Percentiles rank a stretch among this genome's conserved stretches.
Evolutionary conservation across 2,329 filamentous ascomycete species (phyloP).

Genomic region (Penicillium vulpinum): DNA sequence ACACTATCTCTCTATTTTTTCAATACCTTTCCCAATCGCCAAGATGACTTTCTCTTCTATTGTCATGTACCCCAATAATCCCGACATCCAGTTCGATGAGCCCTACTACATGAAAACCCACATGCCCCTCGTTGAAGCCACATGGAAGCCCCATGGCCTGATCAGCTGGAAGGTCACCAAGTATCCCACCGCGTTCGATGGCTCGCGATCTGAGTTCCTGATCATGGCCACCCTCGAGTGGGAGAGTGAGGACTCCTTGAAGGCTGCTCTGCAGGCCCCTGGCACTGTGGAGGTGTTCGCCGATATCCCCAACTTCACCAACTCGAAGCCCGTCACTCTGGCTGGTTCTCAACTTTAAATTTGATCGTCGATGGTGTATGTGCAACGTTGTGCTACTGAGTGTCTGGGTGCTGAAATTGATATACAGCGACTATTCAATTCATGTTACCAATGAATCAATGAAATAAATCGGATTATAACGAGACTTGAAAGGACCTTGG

Average conservation of each 20-base stretch:
- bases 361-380: not conserved
- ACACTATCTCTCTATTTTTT: not conserved
- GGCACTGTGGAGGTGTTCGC: slow-evolving; percentile 13
- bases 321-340: slow-evolving; percentile 21
- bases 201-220: slow-evolving; percentile 17
- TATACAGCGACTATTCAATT: not conserved
- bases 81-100: slow-evolving; percentile 21
- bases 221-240: slow-evolving; percentile 18
- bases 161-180: slow-evolving; percentile 19
- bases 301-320: slow-evolving; percentile 28
- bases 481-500: not conserved
- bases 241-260: slow-evolving; percentile 19
- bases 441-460: not conserved
- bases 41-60: slow-evolving; percentile 20
- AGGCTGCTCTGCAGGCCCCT: slow-evolving; percentile 10
- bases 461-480: not conserved
- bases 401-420: not conserved
- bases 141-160: slow-evolving; percentile 20
- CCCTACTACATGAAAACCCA: slow-evolving; percentile 25
- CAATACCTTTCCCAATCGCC: not conserved
- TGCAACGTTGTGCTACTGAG: not conserved
- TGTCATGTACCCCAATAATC: slow-evolving; percentile 25
- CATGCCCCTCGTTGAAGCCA: slow-evolving; percentile 23
- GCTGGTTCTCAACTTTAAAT: slow-evolving; percentile 11
- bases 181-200: slow-evolving; percentile 17